These are phyloP conservation scores for Plasmopara halstedii DNA, from an alignment of 352 stramenopile species.

Conservation along the genomic window DNA sequence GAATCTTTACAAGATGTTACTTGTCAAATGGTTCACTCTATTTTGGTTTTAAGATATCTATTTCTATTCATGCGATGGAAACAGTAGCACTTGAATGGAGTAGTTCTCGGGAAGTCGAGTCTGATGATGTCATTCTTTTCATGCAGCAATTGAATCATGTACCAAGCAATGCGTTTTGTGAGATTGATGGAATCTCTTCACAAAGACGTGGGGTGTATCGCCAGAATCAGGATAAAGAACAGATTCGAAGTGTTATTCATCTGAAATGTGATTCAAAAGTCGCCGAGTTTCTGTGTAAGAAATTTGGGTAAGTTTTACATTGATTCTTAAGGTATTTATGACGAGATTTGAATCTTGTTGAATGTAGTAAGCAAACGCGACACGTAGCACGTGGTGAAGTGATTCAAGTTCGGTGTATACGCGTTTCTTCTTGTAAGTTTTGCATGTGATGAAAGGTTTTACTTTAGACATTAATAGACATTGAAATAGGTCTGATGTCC, in stretches of 20 bases:
- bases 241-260: slow-evolving; percentile 22
- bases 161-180: slow-evolving; percentile 37
- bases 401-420: slow-evolving; percentile 40
- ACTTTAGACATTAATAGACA: neutral
- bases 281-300: slow-evolving; percentile 50
- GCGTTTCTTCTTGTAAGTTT: slow-evolving; percentile 19
- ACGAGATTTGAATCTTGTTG: neutral
- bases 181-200: slow-evolving; percentile 33
- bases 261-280: slow-evolving; percentile 40
- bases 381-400: slow-evolving; percentile 48
- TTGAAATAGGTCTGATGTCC: no score
- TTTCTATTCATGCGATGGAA: slow-evolving; percentile 25
- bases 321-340: neutral
- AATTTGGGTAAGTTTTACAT: slow-evolving; percentile 29
- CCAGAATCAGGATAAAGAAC: slow-evolving; percentile 4
- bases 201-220: neutral
- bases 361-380: slow-evolving; percentile 21
- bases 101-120: slow-evolving; percentile 21
- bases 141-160: slow-evolving; percentile 42
- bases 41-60: no score
- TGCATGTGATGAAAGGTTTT: no score
- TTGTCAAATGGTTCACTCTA: no score
- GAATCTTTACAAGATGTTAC: no score
- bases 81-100: slow-evolving; percentile 47
- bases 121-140: slow-evolving; percentile 28